Percentiles rank a stretch among this genome's conserved stretches.
Evolutionary conservation across 2,329 filamentous ascomycete species (phyloP).

Genomic region (Fusarium circinatum): DNA sequence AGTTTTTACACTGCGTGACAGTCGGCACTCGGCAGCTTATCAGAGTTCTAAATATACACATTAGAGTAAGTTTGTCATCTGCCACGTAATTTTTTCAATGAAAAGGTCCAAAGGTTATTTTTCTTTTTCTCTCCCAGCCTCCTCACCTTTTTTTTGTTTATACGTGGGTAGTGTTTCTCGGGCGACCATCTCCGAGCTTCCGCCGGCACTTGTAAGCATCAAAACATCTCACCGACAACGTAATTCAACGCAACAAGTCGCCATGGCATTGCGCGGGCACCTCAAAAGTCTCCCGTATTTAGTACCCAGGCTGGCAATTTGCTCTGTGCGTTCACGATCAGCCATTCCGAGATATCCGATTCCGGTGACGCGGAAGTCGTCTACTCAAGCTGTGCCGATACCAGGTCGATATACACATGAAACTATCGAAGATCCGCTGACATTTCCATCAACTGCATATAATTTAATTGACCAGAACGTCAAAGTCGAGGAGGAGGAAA

Average conservation of each 20-base stretch:
- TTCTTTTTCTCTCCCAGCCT: not conserved
- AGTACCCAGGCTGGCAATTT: rapidly evolving
- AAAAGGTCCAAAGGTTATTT: not conserved
- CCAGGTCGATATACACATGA: not conserved
- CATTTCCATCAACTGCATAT: not conserved
- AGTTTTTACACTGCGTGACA: not conserved
- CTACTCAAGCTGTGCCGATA: not conserved
- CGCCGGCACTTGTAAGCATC: not conserved
- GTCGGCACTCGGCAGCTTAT: not conserved
- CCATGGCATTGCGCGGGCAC: not conserved
- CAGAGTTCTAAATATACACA: not conserved
- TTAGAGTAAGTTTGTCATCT: no score
- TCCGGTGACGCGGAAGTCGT: not conserved
- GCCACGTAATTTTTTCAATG: not conserved
- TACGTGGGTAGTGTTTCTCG: not conserved
- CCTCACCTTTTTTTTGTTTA: not conserved
- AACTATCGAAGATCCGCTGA: not conserved
- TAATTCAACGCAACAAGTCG: rapidly evolving
- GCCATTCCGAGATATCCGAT: not conserved
- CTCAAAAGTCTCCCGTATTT: rapidly evolving
- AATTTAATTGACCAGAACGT: not conserved
- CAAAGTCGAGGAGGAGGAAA: slow-evolving; percentile 50
- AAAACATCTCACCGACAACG: not conserved
- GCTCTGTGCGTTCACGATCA: rapidly evolving
- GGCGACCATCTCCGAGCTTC: not conserved